phyloP scores from a whole-genome alignment of 495 filamentous ascomycete genomes.

The Cercophora newfieldiana region DNA sequence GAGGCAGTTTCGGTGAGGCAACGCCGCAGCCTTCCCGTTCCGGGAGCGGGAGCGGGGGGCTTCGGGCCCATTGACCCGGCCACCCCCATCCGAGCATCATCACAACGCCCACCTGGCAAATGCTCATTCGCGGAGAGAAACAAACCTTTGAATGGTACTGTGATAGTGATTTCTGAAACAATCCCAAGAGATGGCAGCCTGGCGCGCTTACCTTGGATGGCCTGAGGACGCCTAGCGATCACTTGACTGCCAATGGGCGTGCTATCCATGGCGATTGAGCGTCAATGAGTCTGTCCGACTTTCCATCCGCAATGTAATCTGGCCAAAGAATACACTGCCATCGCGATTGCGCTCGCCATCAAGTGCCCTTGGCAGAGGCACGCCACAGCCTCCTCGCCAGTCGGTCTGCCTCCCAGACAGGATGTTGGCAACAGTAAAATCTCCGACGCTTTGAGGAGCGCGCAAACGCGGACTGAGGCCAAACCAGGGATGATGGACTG shows the following conservation, averaged over 20 bases:
- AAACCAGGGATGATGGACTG: background rate
- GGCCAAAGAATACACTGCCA: too few species aligned
- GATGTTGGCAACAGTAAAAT: slow-evolving; percentile 1
- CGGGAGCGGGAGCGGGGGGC: background rate
- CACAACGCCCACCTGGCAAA: background rate
- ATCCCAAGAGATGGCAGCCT: background rate
- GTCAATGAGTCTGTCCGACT: too few species aligned
- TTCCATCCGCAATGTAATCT: too few species aligned
- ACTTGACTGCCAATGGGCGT: background rate
- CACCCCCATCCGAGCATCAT: background rate
- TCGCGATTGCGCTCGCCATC: too few species aligned
- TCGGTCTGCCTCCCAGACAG: background rate
- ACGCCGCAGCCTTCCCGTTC: slow-evolving; percentile 4
- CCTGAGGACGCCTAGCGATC: background rate
- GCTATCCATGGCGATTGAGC: background rate
- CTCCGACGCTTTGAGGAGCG: background rate
- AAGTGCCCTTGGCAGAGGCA: background rate
- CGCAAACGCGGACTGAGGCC: background rate
- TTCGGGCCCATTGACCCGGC: background rate
- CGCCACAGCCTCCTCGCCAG: background rate
- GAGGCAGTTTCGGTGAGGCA: slow-evolving; percentile 10
- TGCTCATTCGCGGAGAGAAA: background rate
- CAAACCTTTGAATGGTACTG: background rate
- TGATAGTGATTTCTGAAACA: background rate
- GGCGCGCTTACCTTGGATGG: background rate